Evolutionary conservation across 257 asterid genomes (phyloP), one percentile per base, ranked within the genome.

Genomic region (Paraleonurus japonicus): DNA sequence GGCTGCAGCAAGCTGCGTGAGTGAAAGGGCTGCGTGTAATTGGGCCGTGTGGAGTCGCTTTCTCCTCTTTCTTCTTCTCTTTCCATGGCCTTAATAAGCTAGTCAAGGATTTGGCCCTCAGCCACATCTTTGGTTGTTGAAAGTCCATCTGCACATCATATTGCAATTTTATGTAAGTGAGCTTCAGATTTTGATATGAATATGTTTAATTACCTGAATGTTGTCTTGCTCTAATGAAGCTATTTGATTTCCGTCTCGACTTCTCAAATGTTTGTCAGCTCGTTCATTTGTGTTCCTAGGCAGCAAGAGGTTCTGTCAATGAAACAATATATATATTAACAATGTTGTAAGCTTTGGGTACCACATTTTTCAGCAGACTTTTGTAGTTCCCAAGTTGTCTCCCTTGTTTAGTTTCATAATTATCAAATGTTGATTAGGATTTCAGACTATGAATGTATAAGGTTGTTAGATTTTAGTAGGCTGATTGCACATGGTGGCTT

Each of bases 1-100:
- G 76, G 90, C 92, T 70, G 95, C 89, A 23, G 95, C 89, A 58
- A 88, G 92, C 30, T 79, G 86, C 35, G 95, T 86, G 67, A 88
- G 89, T 8, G 95, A 86, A 45, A 88, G 88, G 17, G 88, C 87
- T 2, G 90, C 87, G 11, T 88, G 88, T 37, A 86, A n/a, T 51
- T 81, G 82, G 41, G 90, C 88, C 11, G 89, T 86, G 19, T 77
- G 83, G 68, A 86, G 80, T 23, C 92, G 80, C n/a, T 33, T 61
- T 75, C 75, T 84, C 82, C 67, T 86, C 92, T 74, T 81, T 86
- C 79, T 66, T 83, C 68, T 70, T 86, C 82, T 84, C 83, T 39
- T 76, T 81, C 19, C 48, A 61, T 11, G 83, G 74, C 73, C 84
- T 62, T 39, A 88, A 69, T 66, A 82, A 64, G 74, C 78, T 57